Evolutionary conservation across 2,329 filamentous ascomycete species (phyloP).

Genomic region (Fusarium sterilihyphosum): DNA sequence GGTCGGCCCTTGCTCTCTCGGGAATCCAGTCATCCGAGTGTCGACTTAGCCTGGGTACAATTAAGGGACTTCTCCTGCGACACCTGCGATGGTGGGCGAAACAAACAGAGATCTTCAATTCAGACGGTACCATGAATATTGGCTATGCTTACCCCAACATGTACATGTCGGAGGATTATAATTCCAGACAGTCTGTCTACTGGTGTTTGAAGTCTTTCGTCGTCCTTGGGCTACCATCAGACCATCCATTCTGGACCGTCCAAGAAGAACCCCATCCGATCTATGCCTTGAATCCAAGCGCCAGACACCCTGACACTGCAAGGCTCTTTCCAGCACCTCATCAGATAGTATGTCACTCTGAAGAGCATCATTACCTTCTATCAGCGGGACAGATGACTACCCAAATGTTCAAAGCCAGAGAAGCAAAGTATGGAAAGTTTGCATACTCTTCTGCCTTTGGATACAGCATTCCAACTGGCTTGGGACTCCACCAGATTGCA

Average conservation of each 20-base stretch:
- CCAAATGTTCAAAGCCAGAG: conserved; percentile 50
- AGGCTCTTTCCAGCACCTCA: conserved; percentile 43
- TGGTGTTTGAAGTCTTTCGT: conserved; percentile 64
- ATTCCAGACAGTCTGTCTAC: conserved; percentile 64
- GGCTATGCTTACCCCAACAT: conserved; percentile 53
- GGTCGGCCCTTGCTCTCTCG: conserved; percentile 55
- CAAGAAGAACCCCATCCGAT: conserved; percentile 48
- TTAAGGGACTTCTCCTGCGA: conserved; percentile 60
- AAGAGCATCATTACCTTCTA: conserved; percentile 55
- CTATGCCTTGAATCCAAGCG: not conserved
- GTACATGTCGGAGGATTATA: conserved; percentile 63
- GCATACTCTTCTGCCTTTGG: conserved; percentile 59
- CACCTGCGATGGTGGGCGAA: conserved; percentile 61
- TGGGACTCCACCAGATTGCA: conserved; percentile 45
- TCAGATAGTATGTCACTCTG: conserved; percentile 56
- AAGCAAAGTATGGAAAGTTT: conserved; percentile 59
- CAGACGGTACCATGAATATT: conserved; percentile 61
- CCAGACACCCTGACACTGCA: not conserved
- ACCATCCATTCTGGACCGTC: conserved; percentile 57
- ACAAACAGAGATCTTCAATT: conserved; percentile 55
- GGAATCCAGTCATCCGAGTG: conserved; percentile 51
- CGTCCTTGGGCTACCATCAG: conserved; percentile 48
- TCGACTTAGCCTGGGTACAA: conserved; percentile 54
- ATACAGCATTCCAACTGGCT: conserved; percentile 55
- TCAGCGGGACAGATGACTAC: conserved; percentile 52